Percentiles rank a stretch among this genome's conserved stretches.
These are phyloP conservation scores for Balakata baccata DNA, from an alignment of 345 rosid species.

Conservation along the genomic window DNA sequence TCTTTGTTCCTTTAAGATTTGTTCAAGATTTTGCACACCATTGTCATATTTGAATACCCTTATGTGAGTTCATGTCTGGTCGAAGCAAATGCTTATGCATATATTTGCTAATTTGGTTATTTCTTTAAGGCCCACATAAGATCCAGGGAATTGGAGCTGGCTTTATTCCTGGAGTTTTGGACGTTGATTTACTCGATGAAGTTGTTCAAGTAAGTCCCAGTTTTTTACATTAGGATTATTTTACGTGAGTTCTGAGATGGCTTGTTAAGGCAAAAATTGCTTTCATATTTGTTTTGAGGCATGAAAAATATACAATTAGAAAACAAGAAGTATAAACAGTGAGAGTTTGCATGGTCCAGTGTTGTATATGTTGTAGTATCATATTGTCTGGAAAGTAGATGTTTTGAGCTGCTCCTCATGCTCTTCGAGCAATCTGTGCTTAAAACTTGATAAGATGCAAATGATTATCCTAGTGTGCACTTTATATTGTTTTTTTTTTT, in stretches of 20 bases:
- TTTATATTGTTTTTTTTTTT: too few relatives aligned
- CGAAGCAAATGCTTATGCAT: slow-evolving; percentile 4
- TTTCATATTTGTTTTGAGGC: too few relatives aligned
- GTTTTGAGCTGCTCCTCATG: background rate
- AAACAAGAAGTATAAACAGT: background rate
- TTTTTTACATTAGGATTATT: background rate
- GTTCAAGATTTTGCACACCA: background rate
- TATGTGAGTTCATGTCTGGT: background rate
- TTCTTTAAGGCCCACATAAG: slow-evolving; percentile 72
- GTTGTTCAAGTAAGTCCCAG: slow-evolving; percentile 62
- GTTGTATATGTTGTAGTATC: background rate
- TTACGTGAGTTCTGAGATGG: background rate
- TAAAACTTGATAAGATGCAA: too few relatives aligned
- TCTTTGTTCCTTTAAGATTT: background rate
- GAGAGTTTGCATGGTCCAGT: background rate
- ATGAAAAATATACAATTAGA: background rate
- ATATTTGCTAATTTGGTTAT: background rate
- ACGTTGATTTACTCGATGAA: slow-evolving; percentile 66
- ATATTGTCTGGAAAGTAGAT: background rate
- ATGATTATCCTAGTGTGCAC: too few relatives aligned
- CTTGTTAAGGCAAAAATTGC: background rate
- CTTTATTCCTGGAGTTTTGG: slow-evolving; percentile 80
- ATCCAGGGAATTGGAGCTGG: slow-evolving; percentile 98
- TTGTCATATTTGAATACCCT: background rate
- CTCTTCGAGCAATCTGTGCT: background rate